These are phyloP conservation scores for Pleurotus platypus DNA, from an alignment of 768 basidiomycete species.

Conservation along the genomic window DNA sequence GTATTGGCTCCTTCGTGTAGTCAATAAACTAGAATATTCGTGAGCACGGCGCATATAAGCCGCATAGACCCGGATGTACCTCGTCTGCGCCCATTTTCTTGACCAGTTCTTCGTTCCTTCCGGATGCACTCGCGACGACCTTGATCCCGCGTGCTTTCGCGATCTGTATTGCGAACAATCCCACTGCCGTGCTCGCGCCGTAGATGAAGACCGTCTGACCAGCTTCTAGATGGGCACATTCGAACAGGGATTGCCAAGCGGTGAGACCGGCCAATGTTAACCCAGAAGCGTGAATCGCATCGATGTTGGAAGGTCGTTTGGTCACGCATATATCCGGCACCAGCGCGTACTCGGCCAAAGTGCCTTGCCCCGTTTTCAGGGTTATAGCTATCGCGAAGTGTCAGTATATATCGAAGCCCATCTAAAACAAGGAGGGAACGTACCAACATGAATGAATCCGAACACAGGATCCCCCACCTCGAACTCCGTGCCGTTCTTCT, in stretches of 20 bases:
- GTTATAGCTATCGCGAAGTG: constrained; percentile 19
- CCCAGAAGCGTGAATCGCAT: constrained; percentile 57
- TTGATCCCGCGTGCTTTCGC: constrained; percentile 61
- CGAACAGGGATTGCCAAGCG: constrained; percentile 52
- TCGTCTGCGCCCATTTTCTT: constrained; percentile 62
- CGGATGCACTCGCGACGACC: constrained; percentile 59
- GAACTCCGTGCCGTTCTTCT: constrained; percentile 49
- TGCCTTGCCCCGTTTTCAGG: constrained; percentile 42
- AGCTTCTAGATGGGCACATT: constrained; percentile 44
- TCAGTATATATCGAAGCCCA: neutral
- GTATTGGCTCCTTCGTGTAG: constrained; percentile 51
- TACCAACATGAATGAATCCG: constrained; percentile 44
- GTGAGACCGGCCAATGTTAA: constrained; percentile 57
- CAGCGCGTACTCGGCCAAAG: constrained; percentile 53
- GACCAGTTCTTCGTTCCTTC: constrained; percentile 56
- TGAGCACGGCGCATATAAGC: neutral
- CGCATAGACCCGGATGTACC: constrained; percentile 27
- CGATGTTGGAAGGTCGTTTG: constrained; percentile 44
- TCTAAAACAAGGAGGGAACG: constrained; percentile 6
- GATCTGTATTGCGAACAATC: constrained; percentile 67
- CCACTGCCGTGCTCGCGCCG: constrained; percentile 68
- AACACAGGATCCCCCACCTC: constrained; percentile 60
- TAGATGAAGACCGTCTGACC: constrained; percentile 65
- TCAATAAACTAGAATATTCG: constrained; percentile 46
- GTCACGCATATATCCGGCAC: constrained; percentile 39